Evolutionary conservation across 2,329 filamentous ascomycete species (phyloP).

Genomic region (Neospermospora avenae): DNA sequence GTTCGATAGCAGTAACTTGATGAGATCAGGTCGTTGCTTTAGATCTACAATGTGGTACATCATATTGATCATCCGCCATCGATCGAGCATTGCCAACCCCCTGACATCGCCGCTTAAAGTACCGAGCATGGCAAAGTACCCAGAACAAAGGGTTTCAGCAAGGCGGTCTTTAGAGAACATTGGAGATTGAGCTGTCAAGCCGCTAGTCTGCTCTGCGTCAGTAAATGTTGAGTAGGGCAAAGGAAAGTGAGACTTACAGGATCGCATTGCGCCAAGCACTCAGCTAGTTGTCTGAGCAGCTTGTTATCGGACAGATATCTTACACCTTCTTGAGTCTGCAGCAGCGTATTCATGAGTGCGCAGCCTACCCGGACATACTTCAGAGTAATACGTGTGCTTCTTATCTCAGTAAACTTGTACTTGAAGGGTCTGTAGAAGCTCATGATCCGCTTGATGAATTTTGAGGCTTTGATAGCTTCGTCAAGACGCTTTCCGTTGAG

Average conservation of each 20-base stretch:
- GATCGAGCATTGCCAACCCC: constrained; percentile 84
- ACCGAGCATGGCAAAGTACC: constrained; percentile 92
- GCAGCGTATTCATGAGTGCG: constrained; percentile 77
- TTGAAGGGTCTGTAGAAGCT: constrained; percentile 98
- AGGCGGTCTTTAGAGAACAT: constrained; percentile 86
- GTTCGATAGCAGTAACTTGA: constrained; percentile 81
- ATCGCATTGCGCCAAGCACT: constrained; percentile 93
- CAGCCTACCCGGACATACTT: constrained; percentile 91
- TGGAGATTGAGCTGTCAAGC: constrained; percentile 75
- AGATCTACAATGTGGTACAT: constrained; percentile 97
- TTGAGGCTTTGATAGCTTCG: constrained; percentile 90
- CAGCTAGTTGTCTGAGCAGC: constrained; percentile 85
- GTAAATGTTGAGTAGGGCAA: background rate
- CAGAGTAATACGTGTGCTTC: constrained; percentile 88
- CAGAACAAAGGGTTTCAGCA: constrained; percentile 80
- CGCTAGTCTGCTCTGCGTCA: constrained; percentile 53
- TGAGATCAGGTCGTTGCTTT: constrained; percentile 84
- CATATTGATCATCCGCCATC: constrained; percentile 99
- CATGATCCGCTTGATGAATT: constrained; percentile 91
- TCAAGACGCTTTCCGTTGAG: constrained; percentile 88
- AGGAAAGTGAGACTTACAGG: constrained; percentile 52
- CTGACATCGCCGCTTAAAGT: constrained; percentile 78
- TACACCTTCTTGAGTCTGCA: constrained; percentile 81
- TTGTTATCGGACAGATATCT: constrained; percentile 90
- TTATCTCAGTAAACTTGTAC: constrained; percentile 85